Percentiles rank a stretch among this genome's conserved stretches.
Conservation (phyloP, 192 early-diverging fungal genomes). For the Coemansia furcata region DNA sequence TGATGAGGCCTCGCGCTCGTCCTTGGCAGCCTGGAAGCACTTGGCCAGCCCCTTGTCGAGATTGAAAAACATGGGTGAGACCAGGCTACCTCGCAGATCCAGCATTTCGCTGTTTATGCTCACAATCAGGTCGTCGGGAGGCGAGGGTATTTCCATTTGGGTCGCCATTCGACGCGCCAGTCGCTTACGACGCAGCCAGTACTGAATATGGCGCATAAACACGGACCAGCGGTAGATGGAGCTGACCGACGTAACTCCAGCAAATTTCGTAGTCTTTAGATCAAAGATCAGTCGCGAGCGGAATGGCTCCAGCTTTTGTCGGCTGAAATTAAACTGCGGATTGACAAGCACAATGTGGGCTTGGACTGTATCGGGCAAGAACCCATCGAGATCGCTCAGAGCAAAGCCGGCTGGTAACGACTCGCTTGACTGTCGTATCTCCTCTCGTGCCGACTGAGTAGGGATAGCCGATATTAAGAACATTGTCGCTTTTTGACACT, state of each 20-base stretch:
- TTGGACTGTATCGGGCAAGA: slow-evolving; percentile 28
- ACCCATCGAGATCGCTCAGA: slow-evolving; percentile 28
- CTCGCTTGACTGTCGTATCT: neutral
- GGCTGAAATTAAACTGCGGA: slow-evolving; percentile 26
- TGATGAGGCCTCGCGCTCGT: neutral
- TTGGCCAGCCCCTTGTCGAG: slow-evolving; percentile 19
- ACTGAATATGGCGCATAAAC: slow-evolving; percentile 49
- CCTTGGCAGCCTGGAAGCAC: slow-evolving; percentile 9
- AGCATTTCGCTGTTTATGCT: slow-evolving; percentile 38
- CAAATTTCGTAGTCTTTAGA: slow-evolving; percentile 23
- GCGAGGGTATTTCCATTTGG: slow-evolving; percentile 9
- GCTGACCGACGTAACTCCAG: slow-evolving; percentile 27
- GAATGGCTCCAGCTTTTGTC: slow-evolving; percentile 22
- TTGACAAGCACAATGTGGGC: slow-evolving; percentile 31
- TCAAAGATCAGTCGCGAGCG: slow-evolving; percentile 37
- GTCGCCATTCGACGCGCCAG: slow-evolving; percentile 46
- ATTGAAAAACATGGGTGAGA: slow-evolving; percentile 36
- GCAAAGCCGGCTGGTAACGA: slow-evolving; percentile 10
- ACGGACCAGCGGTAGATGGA: slow-evolving; percentile 51
- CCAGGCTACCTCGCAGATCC: slow-evolving; percentile 39
- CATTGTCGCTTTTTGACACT: slow-evolving; percentile 40
- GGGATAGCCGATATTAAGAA: slow-evolving; percentile 42
- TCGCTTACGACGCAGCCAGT: slow-evolving; percentile 44
- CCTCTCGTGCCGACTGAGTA: slow-evolving; percentile 15
- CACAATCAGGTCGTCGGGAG: slow-evolving; percentile 39